A percentile compares a stretch with the other conserved stretches of the same genome.
phyloP scores from a whole-genome alignment of 768 basidiomycete species.

The Lactarius indigo region DNA sequence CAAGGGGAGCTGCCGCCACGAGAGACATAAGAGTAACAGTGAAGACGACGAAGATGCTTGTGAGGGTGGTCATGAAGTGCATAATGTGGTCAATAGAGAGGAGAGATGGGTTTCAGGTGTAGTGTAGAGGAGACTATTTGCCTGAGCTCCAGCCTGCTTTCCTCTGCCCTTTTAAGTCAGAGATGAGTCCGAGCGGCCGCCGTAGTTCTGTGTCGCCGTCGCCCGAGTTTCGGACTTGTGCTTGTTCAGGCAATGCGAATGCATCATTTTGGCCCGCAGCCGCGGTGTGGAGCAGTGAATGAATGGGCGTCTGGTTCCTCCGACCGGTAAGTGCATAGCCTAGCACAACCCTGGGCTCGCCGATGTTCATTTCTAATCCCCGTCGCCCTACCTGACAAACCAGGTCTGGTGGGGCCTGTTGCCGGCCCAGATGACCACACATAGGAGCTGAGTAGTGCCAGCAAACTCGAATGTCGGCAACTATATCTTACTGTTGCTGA shows the following conservation, averaged over 20 bases:
- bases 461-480: not conserved
- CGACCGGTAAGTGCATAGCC: not conserved
- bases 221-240: not conserved
- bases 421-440: not conserved
- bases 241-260: not conserved
- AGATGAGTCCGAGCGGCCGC: not conserved
- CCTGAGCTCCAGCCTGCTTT: not conserved
- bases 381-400: not conserved
- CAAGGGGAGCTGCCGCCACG: conserved; percentile 6
- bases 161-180: conserved; percentile 1
- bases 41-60: conserved; percentile 2
- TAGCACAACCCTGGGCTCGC: not conserved
- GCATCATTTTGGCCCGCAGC: not conserved
- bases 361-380: not conserved
- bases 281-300: not conserved
- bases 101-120: not conserved
- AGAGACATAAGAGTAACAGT: not conserved
- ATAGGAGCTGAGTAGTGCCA: not conserved
- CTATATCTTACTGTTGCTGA: not conserved
- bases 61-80: conserved; percentile 11
- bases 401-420: not conserved
- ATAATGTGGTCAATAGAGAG: not conserved
- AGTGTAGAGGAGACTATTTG: not conserved
- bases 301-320: not conserved
- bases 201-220: not conserved